These are phyloP conservation scores for Coniochaeta hoffmannii DNA, from an alignment of 2,329 filamentous ascomycete species.

Conservation along the genomic window DNA sequence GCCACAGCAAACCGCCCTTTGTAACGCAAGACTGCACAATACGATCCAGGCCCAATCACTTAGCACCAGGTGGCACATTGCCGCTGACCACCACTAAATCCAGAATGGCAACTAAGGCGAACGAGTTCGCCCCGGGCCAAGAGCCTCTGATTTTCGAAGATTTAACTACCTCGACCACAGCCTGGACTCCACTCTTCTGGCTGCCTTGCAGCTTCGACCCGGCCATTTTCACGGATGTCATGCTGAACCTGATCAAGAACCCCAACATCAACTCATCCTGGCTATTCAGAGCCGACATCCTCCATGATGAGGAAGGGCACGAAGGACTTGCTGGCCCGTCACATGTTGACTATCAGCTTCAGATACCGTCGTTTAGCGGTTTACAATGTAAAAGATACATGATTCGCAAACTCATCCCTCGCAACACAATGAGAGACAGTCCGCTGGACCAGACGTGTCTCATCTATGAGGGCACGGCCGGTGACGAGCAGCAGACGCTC, in stretches of 20 bases:
- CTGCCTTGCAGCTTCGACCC: constrained; percentile 56
- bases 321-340: constrained; percentile 10
- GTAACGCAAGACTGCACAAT: background rate
- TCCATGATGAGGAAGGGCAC: constrained; percentile 42
- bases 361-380: constrained; percentile 36
- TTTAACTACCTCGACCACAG: constrained; percentile 17
- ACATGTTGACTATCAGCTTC: constrained; percentile 12
- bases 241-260: constrained; percentile 69
- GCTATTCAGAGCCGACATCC: constrained; percentile 71
- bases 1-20: constrained; percentile 3
- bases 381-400: constrained; percentile 53
- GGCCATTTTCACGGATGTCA: constrained; percentile 56
- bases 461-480: constrained; percentile 43
- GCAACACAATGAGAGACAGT: constrained; percentile 70
- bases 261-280: constrained; percentile 74
- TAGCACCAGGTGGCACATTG: background rate
- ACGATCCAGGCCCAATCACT: background rate
- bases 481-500: constrained; percentile 36
- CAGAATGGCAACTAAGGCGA: constrained; percentile 26
- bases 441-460: constrained; percentile 78
- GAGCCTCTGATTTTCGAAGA: constrained; percentile 26
- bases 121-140: constrained; percentile 23
- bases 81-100: background rate
- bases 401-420: constrained; percentile 70
- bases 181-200: constrained; percentile 48